Percentiles rank a stretch among this genome's conserved stretches.
Conservation (phyloP, 225 moss, liverwort and hornwort species). For the Sphagnum tenellum region DNA sequence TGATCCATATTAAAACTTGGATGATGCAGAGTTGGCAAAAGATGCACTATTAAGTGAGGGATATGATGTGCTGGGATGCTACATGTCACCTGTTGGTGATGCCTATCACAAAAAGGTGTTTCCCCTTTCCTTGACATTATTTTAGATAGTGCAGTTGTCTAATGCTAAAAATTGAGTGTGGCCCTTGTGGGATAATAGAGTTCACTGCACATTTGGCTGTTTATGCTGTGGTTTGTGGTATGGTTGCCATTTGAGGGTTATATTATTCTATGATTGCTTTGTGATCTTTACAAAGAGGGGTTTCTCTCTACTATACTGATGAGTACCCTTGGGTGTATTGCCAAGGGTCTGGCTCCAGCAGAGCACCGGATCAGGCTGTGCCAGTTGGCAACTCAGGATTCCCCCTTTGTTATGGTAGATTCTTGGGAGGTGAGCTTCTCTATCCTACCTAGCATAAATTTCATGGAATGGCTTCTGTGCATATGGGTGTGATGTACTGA, state of each 20-base stretch:
- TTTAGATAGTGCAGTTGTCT: too few species aligned
- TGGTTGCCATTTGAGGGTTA: constrained; percentile 11
- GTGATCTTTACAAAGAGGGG: too few species aligned
- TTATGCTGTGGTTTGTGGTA: constrained; percentile 8
- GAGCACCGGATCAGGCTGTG: constrained; percentile 90
- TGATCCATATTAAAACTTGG: neutral
- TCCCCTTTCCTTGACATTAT: constrained; percentile 1
- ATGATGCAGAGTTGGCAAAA: constrained; percentile 64
- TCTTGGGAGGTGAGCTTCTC: constrained; percentile 79
- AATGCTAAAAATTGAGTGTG: too few species aligned
- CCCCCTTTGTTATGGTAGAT: constrained; percentile 88
- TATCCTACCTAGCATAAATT: too few species aligned
- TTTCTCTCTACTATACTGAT: constrained; percentile 2
- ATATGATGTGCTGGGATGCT: constrained; percentile 82
- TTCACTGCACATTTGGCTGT: too few species aligned
- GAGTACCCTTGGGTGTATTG: constrained; percentile 23
- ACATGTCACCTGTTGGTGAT: constrained; percentile 94
- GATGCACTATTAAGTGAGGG: constrained; percentile 78
- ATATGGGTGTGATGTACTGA: neutral
- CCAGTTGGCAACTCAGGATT: constrained; percentile 80
- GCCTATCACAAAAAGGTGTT: constrained; percentile 80
- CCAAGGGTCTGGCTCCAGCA: constrained; percentile 87
- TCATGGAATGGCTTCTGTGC: too few species aligned
- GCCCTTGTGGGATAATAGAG: too few species aligned
- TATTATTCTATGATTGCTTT: too few species aligned